These are phyloP conservation scores for Allomyces arbusculus DNA, from an alignment of 192 early-diverging fungal species.

Conservation along the genomic window DNA sequence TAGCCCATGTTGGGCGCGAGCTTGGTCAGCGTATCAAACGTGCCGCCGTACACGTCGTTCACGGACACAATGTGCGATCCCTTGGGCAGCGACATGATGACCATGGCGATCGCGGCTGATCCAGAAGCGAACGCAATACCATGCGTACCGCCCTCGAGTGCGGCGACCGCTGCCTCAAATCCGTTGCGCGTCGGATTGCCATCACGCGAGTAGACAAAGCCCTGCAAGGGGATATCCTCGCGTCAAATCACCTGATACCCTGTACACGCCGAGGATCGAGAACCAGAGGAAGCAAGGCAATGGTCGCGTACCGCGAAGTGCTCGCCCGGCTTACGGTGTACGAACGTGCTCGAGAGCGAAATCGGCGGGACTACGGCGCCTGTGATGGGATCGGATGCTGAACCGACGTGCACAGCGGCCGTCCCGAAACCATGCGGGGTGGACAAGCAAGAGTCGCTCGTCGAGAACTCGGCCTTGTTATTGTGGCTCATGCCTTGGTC, in stretches of 20 bases:
- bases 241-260: slow-evolving; percentile 1
- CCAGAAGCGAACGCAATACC: slow-evolving; percentile 67
- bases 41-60: slow-evolving; percentile 80
- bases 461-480: too few relatives aligned
- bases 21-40: slow-evolving; percentile 70
- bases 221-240: slow-evolving; percentile 6
- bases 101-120: slow-evolving; percentile 55
- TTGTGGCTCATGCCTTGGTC: too few relatives aligned
- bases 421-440: slow-evolving; percentile 54
- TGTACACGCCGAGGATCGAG: slow-evolving; percentile 6
- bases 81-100: slow-evolving; percentile 42
- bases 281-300: too few relatives aligned
- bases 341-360: slow-evolving; percentile 88
- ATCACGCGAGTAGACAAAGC: slow-evolving; percentile 62
- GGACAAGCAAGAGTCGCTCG: background rate
- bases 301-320: slow-evolving; percentile 18
- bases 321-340: slow-evolving; percentile 76
- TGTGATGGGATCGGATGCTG: slow-evolving; percentile 68
- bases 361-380: slow-evolving; percentile 93
- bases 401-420: slow-evolving; percentile 81
- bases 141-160: slow-evolving; percentile 74
- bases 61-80: slow-evolving; percentile 64
- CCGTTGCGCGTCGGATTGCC: slow-evolving; percentile 56
- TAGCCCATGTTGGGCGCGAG: slow-evolving; percentile 45
- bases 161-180: slow-evolving; percentile 72